These are phyloP conservation scores for Cinchona pubescens DNA, from an alignment of 257 asterid species.

Conservation along the genomic window DNA sequence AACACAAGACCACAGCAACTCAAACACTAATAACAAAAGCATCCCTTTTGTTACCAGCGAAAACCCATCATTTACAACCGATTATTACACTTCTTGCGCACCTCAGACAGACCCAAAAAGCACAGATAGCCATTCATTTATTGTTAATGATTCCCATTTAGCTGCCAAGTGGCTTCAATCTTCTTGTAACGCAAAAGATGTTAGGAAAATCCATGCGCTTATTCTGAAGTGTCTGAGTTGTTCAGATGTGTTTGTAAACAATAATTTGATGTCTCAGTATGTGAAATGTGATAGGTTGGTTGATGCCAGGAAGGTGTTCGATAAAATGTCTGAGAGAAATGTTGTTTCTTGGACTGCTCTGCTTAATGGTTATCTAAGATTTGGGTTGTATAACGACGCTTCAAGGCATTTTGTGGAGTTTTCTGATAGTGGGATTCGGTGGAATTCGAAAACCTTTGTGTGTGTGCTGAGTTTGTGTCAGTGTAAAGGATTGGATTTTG, in stretches of 20 bases:
- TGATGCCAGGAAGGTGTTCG: slow-evolving; percentile 70
- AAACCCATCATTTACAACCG: slow-evolving; percentile 13
- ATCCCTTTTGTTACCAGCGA: slow-evolving; percentile 13
- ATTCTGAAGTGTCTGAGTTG: slow-evolving; percentile 35
- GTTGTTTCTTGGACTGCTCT: slow-evolving; percentile 94
- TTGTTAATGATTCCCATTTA: slow-evolving; percentile 24
- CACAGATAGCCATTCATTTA: slow-evolving; percentile 16
- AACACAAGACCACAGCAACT: slow-evolving; percentile 11
- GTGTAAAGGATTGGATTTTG: slow-evolving; percentile 45
- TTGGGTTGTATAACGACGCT: slow-evolving; percentile 51
- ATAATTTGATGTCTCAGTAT: slow-evolving; percentile 60
- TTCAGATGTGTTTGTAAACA: slow-evolving; percentile 38
- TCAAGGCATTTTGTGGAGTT: slow-evolving; percentile 48
- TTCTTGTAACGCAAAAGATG: slow-evolving; percentile 38
- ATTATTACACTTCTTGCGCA: slow-evolving; percentile 9
- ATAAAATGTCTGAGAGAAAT: slow-evolving; percentile 59
- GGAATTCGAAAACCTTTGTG: slow-evolving; percentile 71
- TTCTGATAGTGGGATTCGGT: slow-evolving; percentile 39
- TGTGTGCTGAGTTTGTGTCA: slow-evolving; percentile 61
- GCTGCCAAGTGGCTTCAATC: slow-evolving; percentile 57
- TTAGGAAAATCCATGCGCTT: slow-evolving; percentile 47
- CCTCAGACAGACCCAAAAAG: neutral
- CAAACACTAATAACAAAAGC: slow-evolving; percentile 6
- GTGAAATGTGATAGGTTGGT: slow-evolving; percentile 47
- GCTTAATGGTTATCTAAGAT: slow-evolving; percentile 75